These are phyloP conservation scores for Nakazawaea siamensis DNA, from an alignment of 805 yeast species.

Conservation along the genomic window DNA sequence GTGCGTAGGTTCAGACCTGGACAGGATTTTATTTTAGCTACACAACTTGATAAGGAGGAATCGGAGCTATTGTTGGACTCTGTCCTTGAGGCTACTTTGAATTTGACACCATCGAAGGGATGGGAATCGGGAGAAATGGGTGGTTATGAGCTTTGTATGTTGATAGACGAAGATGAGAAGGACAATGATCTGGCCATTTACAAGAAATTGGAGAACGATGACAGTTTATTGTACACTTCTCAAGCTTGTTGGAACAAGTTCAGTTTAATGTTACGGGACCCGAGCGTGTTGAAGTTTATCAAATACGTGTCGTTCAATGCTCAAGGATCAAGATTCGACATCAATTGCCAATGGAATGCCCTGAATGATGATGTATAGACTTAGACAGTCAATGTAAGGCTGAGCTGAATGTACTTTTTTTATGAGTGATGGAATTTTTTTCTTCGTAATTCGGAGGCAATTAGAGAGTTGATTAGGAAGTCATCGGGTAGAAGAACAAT, in stretches of 20 bases:
- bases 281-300: constrained; percentile 80
- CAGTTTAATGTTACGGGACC: constrained; percentile 72
- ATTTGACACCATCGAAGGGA: constrained; percentile 71
- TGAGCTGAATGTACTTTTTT: no score
- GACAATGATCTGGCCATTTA: constrained; percentile 86
- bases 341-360: constrained; percentile 65
- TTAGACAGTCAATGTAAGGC: not conserved
- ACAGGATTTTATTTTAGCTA: constrained; percentile 85
- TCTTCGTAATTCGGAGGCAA: no score
- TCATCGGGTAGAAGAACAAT: constrained; percentile 15
- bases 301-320: constrained; percentile 88
- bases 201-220: constrained; percentile 55
- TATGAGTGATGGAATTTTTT: no score
- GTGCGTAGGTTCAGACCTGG: constrained; percentile 93
- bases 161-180: constrained; percentile 38
- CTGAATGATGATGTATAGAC: not conserved
- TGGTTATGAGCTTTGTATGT: constrained; percentile 90
- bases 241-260: constrained; percentile 83
- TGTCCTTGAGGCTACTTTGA: constrained; percentile 70
- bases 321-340: constrained; percentile 89
- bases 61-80: constrained; percentile 37
- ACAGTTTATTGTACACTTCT: constrained; percentile 67
- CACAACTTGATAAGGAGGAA: constrained; percentile 29
- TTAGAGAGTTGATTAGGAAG: not conserved
- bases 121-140: constrained; percentile 92